Conservation (phyloP, 176 grass and related monocot species). For the Ananas comosus region DNA sequence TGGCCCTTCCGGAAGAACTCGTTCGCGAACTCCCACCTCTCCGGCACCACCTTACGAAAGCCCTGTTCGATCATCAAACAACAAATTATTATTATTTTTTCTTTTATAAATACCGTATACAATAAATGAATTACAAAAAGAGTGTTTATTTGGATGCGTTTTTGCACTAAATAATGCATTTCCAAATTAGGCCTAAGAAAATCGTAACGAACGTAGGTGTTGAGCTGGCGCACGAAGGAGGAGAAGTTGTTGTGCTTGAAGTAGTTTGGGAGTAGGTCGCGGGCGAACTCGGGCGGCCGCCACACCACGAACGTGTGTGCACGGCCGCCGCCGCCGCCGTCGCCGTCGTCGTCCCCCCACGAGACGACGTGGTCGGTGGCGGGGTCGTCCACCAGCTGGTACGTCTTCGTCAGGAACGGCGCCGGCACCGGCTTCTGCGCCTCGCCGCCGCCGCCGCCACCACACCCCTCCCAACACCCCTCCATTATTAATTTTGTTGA, state of each 20-base stretch:
- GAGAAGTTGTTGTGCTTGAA: slow-evolving; percentile 99
- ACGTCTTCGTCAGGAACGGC: slow-evolving; percentile 97
- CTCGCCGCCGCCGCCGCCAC: slow-evolving; percentile 28
- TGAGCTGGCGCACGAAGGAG: slow-evolving; percentile 91
- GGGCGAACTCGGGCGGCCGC: slow-evolving; percentile 83
- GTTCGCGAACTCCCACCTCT: slow-evolving; percentile 89
- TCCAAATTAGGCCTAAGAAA: neutral
- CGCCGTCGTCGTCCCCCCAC: slow-evolving; percentile 74
- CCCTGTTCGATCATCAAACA: slow-evolving; percentile 38
- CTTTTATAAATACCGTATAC: neutral
- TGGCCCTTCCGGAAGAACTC: slow-evolving; percentile 85
- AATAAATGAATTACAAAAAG: too few species aligned
- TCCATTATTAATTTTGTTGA: slow-evolving; percentile 26
- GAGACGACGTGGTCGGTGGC: slow-evolving; percentile 88
- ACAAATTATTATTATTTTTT: too few species aligned
- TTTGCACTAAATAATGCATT: too few species aligned
- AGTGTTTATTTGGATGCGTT: too few species aligned
- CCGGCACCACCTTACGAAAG: slow-evolving; percentile 69
- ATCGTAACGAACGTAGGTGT: slow-evolving; percentile 64
- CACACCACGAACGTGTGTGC: slow-evolving; percentile 90
- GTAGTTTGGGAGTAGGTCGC: slow-evolving; percentile 85
- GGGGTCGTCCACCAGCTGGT: slow-evolving; percentile 85
- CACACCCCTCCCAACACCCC: slow-evolving; percentile 60
- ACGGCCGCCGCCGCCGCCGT: neutral
- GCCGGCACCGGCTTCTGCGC: slow-evolving; percentile 81